Evolutionary conservation across 73 alveolate species (phyloP), one percentile per base, ranked within the genome.

Genomic region (Paramecium sexaurelia): DNA sequence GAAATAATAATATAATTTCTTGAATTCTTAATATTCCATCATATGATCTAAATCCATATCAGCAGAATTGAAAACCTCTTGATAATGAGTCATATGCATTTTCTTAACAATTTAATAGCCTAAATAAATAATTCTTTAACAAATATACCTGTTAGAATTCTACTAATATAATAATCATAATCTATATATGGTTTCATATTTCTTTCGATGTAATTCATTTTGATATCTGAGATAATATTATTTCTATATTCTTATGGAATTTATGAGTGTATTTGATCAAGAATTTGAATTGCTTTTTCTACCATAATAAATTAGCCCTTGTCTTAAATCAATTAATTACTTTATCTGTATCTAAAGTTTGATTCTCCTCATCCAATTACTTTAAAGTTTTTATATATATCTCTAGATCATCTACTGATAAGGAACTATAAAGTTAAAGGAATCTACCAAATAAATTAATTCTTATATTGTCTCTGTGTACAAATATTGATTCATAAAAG

Each of bases 1-100:
- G 22, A 78, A 78, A 78, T 78, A 40, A 43, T 41, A 78, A 26
- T 29, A 78, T 78, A 78, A 78, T 78, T 78, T 78, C 73, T 43
- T 41, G 29, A 78, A 78, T 78, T 78, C 90, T 33, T 78, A 78
- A 24, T 78, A 78, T 15, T 78, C 90, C 43, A 78, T 78, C 90
- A 78, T 78, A 43, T 39, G 17, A 78, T 78, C 90, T 61, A 41
- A 78, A 78, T 78, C 90, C 90, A 78, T 78, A 78, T 78, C 90
- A 40, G 90, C 90, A 29, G 90, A 37, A 78, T 78, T 29, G 29
- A 78, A 78, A 7, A 78, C 73, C 24, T 78, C 90, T 41, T 78
- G 13, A 45, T 29, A 78, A 43, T 78, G 90, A 8, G 40, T 39
- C 40, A 29, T 10, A 22, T 78, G 90, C 43, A 78, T 78, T 7